Evolutionary conservation across 164 flowering plant species (phyloP).

Genomic region (Warburgia ugandensis): DNA sequence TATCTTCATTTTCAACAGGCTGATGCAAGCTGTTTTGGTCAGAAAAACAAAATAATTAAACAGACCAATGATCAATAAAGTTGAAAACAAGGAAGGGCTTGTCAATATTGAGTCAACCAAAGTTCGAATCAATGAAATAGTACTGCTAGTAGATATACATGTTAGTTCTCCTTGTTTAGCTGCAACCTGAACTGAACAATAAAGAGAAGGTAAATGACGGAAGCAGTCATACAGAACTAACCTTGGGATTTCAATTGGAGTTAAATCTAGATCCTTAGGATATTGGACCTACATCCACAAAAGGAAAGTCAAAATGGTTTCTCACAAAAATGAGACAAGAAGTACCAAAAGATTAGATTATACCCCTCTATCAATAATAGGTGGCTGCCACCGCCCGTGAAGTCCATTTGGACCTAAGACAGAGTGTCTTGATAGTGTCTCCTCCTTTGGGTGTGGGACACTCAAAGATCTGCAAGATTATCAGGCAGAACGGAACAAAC

Average conservation of each 20-base stretch:
- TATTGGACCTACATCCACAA: conserved; percentile 53
- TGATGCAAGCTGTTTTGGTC: conserved; percentile 31
- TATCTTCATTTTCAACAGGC: conserved; percentile 25
- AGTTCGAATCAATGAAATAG: too few species aligned
- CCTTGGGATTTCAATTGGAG: conserved; percentile 81
- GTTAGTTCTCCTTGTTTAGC: too few species aligned
- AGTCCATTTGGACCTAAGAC: conserved; percentile 92
- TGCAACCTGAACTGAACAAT: too few species aligned
- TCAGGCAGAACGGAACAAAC: too few species aligned
- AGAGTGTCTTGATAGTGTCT: conserved; percentile 85
- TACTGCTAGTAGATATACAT: too few species aligned
- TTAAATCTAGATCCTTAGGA: conserved; percentile 68
- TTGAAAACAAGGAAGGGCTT: too few species aligned
- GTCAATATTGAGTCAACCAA: too few species aligned
- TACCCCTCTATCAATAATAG: conserved; percentile 58
- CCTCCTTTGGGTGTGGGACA: conserved; percentile 65
- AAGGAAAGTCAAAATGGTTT: conserved; percentile 14
- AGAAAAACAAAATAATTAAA: conserved; percentile 2
- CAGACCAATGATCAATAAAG: too few species aligned
- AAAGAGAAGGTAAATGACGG: too few species aligned
- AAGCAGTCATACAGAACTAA: too few species aligned
- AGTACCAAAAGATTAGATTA: background rate
- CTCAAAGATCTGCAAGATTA: conserved; percentile 53
- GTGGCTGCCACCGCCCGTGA: conserved; percentile 76
- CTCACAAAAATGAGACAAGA: conserved; percentile 4